Evolutionary conservation across 192 early-diverging fungal genomes (phyloP).

Genomic region (Coemansia sp.): DNA sequence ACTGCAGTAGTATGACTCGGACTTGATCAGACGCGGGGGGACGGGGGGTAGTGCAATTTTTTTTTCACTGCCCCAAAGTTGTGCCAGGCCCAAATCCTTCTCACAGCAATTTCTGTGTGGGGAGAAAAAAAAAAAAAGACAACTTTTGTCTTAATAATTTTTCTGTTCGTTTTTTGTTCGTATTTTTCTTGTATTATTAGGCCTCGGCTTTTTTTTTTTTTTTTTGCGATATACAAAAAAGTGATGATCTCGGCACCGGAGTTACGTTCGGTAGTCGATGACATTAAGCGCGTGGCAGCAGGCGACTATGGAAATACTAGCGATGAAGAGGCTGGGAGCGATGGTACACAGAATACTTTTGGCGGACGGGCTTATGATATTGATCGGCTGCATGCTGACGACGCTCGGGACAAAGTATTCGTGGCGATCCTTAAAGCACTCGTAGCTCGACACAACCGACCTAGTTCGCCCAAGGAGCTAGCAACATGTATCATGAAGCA

Average conservation of each 20-base stretch:
- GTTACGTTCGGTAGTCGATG: slow-evolving; percentile 40
- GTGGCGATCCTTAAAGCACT: slow-evolving; percentile 85
- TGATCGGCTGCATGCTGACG: slow-evolving; percentile 70
- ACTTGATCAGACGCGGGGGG: no score
- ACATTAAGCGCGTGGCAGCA: slow-evolving; percentile 49
- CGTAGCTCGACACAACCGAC: slow-evolving; percentile 72
- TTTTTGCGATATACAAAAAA: background rate
- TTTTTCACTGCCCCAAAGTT: slow-evolving; percentile 1
- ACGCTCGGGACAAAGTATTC: slow-evolving; percentile 84
- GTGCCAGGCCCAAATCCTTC: slow-evolving; percentile 7
- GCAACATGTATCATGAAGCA: slow-evolving; percentile 77
- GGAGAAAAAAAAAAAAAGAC: no score
- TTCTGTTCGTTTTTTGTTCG: no score
- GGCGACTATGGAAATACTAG: slow-evolving; percentile 15
- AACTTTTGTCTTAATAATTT: no score
- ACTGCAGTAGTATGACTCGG: no score
- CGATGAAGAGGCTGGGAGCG: slow-evolving; percentile 25
- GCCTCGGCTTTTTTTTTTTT: background rate
- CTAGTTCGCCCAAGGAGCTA: slow-evolving; percentile 82
- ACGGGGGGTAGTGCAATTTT: no score
- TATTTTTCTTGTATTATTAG: no score
- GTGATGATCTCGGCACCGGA: slow-evolving; percentile 32
- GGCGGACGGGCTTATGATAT: slow-evolving; percentile 48
- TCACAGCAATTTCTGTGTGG: background rate
- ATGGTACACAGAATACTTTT: slow-evolving; percentile 46